Evolutionary conservation across 345 rosid genomes (phyloP).

Genomic region (Syzygium aqueum): DNA sequence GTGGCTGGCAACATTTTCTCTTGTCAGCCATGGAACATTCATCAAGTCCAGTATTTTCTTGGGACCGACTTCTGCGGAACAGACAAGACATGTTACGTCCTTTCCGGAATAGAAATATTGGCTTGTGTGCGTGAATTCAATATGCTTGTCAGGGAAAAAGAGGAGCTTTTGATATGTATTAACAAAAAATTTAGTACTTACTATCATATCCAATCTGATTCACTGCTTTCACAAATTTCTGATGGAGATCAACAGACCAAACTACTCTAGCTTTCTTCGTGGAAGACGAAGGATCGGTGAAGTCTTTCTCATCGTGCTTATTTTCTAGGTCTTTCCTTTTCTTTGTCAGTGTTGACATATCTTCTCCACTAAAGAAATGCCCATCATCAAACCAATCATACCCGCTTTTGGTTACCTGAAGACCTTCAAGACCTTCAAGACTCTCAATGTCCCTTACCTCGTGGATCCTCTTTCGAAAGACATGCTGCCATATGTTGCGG

Average conservation of each 20-base stretch:
- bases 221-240: slow-evolving; percentile 93
- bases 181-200: slow-evolving; percentile 29
- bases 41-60: slow-evolving; percentile 93
- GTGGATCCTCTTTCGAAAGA: slow-evolving; percentile 68
- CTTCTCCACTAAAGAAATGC: slow-evolving; percentile 52
- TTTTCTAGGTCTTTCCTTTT: slow-evolving; percentile 64
- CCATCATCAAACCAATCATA: slow-evolving; percentile 41
- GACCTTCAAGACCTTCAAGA: slow-evolving; percentile 41
- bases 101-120: neutral
- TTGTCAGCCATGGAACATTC: slow-evolving; percentile 91
- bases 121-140: neutral
- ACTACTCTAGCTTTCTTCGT: slow-evolving; percentile 87
- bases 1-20: slow-evolving; percentile 96
- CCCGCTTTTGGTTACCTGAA: slow-evolving; percentile 40
- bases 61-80: slow-evolving; percentile 78
- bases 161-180: neutral
- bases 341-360: slow-evolving; percentile 22
- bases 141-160: neutral
- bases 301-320: slow-evolving; percentile 56
- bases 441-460: slow-evolving; percentile 68
- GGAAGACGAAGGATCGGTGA: slow-evolving; percentile 29
- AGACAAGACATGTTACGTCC: neutral
- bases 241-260: slow-evolving; percentile 90
- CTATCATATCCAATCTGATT: slow-evolving; percentile 91
- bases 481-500: slow-evolving; percentile 98